A percentile compares a stretch with the other conserved stretches of the same genome.
phyloP scores from a whole-genome alignment of 306 rosid genomes.

The Nissolia schottii region DNA sequence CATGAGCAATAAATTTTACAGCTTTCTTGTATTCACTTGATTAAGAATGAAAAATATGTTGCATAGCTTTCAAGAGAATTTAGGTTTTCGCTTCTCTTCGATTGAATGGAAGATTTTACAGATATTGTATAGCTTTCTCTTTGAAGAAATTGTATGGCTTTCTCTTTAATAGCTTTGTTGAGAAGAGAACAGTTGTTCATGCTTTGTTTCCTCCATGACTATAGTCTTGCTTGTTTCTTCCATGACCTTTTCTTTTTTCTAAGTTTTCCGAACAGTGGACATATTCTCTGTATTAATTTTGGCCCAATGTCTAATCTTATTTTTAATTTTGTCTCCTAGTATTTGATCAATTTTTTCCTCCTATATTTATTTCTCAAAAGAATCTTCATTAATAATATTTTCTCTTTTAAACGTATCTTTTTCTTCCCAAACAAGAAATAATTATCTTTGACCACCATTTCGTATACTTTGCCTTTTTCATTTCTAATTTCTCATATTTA shows the following conservation, averaged over 20 bases:
- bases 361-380: neutral
- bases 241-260: neutral
- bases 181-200: neutral
- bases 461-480: neutral
- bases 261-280: conserved; percentile 8
- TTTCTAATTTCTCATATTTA: neutral
- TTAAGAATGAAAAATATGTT: no score
- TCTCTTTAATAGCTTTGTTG: no score
- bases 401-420: neutral
- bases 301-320: neutral
- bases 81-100: no score
- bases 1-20: neutral
- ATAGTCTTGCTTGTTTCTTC: no score
- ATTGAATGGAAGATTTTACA: no score
- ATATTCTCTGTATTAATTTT: conserved; percentile 12
- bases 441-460: conserved; percentile 4
- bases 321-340: neutral
- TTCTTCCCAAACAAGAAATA: neutral
- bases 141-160: no score
- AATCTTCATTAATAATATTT: neutral
- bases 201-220: neutral
- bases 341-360: neutral
- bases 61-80: no score
- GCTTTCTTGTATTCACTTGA: neutral
- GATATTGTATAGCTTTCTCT: no score